phyloP scores from a whole-genome alignment of 2,329 filamentous ascomycete species.

The Lasiodiplodia hormozganensis region DNA sequence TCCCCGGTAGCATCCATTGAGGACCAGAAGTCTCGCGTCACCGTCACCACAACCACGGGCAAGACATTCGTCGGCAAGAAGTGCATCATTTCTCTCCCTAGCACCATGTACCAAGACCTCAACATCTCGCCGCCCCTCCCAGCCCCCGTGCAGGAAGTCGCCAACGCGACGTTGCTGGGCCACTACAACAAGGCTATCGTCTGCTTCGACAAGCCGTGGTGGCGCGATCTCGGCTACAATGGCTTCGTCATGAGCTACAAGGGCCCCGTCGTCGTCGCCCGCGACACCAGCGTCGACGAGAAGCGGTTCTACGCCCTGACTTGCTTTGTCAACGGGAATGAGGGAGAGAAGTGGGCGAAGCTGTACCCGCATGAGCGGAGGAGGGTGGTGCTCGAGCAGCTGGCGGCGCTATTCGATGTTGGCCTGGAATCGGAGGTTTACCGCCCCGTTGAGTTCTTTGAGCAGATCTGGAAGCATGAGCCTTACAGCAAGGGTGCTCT shows the following conservation, averaged over 20 bases:
- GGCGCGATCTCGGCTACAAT: slow-evolving; percentile 53
- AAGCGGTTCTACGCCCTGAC: slow-evolving; percentile 44
- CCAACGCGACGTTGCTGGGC: slow-evolving; percentile 46
- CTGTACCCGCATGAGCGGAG: slow-evolving; percentile 40
- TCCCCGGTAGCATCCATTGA: neutral
- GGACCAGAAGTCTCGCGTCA: neutral
- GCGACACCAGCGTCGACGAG: slow-evolving; percentile 39
- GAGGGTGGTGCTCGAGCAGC: slow-evolving; percentile 44
- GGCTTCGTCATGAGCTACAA: slow-evolving; percentile 55
- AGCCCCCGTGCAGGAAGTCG: slow-evolving; percentile 45
- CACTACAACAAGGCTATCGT: slow-evolving; percentile 62
- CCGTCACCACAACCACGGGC: neutral
- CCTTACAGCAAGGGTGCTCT: slow-evolving; percentile 28
- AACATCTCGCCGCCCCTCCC: slow-evolving; percentile 57
- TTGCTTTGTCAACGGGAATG: slow-evolving; percentile 51
- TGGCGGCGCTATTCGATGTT: slow-evolving; percentile 40
- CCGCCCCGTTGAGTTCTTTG: slow-evolving; percentile 33
- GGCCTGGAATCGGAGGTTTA: slow-evolving; percentile 1
- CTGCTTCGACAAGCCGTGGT: slow-evolving; percentile 56
- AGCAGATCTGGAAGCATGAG: slow-evolving; percentile 42
- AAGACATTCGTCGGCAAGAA: neutral
- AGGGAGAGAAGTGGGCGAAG: slow-evolving; percentile 46
- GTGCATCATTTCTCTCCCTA: slow-evolving; percentile 33
- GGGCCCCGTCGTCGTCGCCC: slow-evolving; percentile 39
- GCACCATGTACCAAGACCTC: slow-evolving; percentile 56